Conservation (phyloP, 805 yeast genomes). For the Yarrowia osloensis region DNA sequence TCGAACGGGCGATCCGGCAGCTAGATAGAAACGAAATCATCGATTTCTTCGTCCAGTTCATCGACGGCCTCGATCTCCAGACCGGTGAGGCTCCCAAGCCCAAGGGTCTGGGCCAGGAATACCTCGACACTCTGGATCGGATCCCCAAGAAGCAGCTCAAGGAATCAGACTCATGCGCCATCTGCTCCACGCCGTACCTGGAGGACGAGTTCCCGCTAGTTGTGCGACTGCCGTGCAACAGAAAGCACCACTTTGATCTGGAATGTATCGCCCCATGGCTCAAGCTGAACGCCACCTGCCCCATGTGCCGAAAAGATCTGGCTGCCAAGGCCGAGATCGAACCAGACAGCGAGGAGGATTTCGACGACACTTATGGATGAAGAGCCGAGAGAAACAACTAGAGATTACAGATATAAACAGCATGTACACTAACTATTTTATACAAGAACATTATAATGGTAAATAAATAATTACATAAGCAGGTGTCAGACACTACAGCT, state of each 20-base stretch:
- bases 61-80: slow-evolving; percentile 17
- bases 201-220: slow-evolving; percentile 79
- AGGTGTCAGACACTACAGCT: not conserved
- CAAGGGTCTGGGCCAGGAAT: slow-evolving; percentile 48
- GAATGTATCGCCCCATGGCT: slow-evolving; percentile 94
- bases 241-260: slow-evolving; percentile 74
- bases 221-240: slow-evolving; percentile 69
- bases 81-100: slow-evolving; percentile 11
- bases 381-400: not conserved
- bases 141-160: slow-evolving; percentile 52
- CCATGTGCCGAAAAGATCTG: slow-evolving; percentile 79
- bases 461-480: slow-evolving; percentile 6
- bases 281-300: slow-evolving; percentile 61
- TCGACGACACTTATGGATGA: slow-evolving; percentile 76
- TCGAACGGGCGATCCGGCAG: slow-evolving; percentile 28
- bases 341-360: slow-evolving; percentile 52
- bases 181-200: slow-evolving; percentile 72
- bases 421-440: slow-evolving; percentile 26
- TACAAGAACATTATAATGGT: not conserved
- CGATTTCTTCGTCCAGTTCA: slow-evolving; percentile 25
- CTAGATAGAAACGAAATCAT: slow-evolving; percentile 24
- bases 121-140: slow-evolving; percentile 75
- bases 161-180: slow-evolving; percentile 69
- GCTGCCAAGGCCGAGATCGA: slow-evolving; percentile 51
- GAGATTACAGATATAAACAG: not conserved